A percentile compares a stretch with the other conserved stretches of the same genome.
Conservation (phyloP, 306 rosid species). For the Myrica gale region DNA sequence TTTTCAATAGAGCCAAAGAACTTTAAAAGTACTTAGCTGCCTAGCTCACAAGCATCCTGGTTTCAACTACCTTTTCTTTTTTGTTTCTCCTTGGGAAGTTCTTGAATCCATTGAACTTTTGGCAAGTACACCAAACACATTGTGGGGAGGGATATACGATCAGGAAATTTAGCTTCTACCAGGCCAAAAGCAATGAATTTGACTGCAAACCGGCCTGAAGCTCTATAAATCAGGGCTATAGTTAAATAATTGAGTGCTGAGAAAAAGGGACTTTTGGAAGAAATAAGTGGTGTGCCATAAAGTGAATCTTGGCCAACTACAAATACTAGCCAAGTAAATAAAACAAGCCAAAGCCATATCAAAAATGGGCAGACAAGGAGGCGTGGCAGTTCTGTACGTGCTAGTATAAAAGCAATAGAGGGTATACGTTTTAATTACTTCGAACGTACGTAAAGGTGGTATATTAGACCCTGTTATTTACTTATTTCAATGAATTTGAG, state of each 20-base stretch:
- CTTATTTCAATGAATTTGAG: conserved; percentile 16
- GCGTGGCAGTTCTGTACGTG: conserved; percentile 45
- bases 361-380: conserved; percentile 41
- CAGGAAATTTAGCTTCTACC: not conserved
- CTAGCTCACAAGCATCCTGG: conserved; percentile 7
- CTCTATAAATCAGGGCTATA: too few species aligned
- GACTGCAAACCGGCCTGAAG: not conserved
- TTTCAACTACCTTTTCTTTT: not conserved
- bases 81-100: not conserved
- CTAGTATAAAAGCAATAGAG: conserved; percentile 23
- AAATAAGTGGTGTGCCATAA: not conserved
- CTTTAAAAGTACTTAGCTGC: conserved; percentile 18
- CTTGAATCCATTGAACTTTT: not conserved
- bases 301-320: conserved; percentile 13
- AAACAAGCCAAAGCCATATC: conserved; percentile 40
- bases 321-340: conserved; percentile 34
- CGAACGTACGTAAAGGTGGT: not conserved
- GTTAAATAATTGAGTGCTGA: not conserved
- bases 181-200: not conserved
- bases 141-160: not conserved
- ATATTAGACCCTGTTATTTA: conserved; percentile 4
- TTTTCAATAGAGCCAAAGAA: conserved; percentile 22
- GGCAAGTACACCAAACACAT: not conserved
- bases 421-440: not conserved
- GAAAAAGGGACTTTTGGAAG: conserved; percentile 29